Conservation (phyloP, 2,329 filamentous ascomycete genomes). For the Penicillium olsonii region DNA sequence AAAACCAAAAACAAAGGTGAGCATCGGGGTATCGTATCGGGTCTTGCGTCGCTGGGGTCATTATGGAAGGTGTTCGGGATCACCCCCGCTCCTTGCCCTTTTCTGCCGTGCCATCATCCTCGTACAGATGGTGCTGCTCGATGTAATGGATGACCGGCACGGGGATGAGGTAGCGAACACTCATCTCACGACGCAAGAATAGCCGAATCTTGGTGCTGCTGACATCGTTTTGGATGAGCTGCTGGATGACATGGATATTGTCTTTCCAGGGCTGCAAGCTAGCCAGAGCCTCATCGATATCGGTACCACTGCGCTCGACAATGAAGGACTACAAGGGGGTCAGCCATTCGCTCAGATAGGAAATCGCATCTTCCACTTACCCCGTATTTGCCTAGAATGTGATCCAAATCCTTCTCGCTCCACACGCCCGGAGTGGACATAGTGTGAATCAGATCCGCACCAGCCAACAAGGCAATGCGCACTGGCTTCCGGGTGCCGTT, state of each 20-base stretch:
- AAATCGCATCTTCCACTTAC: conserved; percentile 30
- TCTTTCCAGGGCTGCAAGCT: conserved; percentile 78
- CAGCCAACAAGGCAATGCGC: conserved; percentile 78
- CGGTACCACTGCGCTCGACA: conserved; percentile 83
- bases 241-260: conserved; percentile 84
- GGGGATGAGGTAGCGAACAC: conserved; percentile 74
- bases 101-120: conserved; percentile 49
- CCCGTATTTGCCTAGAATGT: conserved; percentile 81
- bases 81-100: conserved; percentile 38
- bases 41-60: conserved; percentile 16
- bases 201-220: conserved; percentile 81
- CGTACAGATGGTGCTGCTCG: conserved; percentile 65
- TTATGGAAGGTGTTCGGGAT: conserved; percentile 10
- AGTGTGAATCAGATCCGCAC: conserved; percentile 72
- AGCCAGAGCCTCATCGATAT: conserved; percentile 84
- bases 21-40: conserved; percentile 25
- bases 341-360: background rate
- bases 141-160: conserved; percentile 75
- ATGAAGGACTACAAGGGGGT: conserved; percentile 62
- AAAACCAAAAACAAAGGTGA: conserved; percentile 8
- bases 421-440: conserved; percentile 74
- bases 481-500: conserved; percentile 67
- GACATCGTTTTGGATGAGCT: conserved; percentile 84
- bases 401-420: conserved; percentile 80
- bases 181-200: conserved; percentile 77